Conservation (phyloP, 768 basidiomycete species). For the Leccinellum luteum region DNA sequence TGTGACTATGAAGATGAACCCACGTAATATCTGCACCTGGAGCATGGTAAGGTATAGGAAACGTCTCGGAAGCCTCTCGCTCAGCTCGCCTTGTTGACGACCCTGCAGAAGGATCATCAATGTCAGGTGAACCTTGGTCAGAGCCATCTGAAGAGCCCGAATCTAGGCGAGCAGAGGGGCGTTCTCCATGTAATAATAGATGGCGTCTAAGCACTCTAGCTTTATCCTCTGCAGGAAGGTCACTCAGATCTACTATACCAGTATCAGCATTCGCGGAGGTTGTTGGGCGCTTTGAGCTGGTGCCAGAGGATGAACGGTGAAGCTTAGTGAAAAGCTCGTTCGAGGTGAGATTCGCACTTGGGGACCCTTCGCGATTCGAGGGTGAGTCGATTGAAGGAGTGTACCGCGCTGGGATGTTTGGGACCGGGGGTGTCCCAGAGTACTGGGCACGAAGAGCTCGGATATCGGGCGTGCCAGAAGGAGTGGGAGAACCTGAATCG, state of each 20-base stretch:
- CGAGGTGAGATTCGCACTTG: neutral
- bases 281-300: constrained; percentile 36
- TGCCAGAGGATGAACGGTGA: constrained; percentile 32
- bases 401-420: constrained; percentile 55
- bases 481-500: constrained; percentile 29
- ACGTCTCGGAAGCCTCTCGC: constrained; percentile 60
- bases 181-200: constrained; percentile 71
- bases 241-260: constrained; percentile 46
- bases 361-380: constrained; percentile 13
- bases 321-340: constrained; percentile 16
- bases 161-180: constrained; percentile 30
- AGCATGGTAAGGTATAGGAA: constrained; percentile 86
- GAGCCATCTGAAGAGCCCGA: constrained; percentile 22
- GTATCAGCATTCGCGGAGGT: constrained; percentile 29
- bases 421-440: constrained; percentile 50
- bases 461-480: constrained; percentile 62
- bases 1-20: constrained; percentile 34
- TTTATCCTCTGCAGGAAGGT: constrained; percentile 79
- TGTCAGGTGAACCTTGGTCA: constrained; percentile 20
- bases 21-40: constrained; percentile 92
- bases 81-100: constrained; percentile 24
- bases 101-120: constrained; percentile 20
- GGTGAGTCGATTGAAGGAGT: constrained; percentile 40
- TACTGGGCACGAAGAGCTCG: constrained; percentile 65
- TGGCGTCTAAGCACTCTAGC: constrained; percentile 76